Evolutionary conservation across 1,284 basidiomycete genomes (phyloP).

Genomic region (Sporisorium exsertum): DNA sequence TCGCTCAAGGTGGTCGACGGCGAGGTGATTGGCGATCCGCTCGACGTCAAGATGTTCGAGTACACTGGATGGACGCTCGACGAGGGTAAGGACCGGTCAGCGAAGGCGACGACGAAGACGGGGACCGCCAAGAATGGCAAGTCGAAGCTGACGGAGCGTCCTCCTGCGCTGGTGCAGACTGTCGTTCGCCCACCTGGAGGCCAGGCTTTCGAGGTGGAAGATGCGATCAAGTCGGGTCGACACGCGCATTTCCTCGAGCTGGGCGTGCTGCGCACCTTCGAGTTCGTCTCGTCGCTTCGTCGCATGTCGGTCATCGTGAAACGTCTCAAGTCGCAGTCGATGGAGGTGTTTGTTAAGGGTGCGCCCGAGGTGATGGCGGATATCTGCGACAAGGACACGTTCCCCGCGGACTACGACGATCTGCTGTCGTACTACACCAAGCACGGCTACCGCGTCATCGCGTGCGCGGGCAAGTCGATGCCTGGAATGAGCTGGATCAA

Average conservation of each 20-base stretch:
- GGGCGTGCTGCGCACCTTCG: slow-evolving; percentile 94
- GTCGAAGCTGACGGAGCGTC: slow-evolving; percentile 75
- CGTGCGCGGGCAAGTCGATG: slow-evolving; percentile 95
- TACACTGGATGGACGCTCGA: slow-evolving; percentile 97
- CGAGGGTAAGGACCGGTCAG: slow-evolving; percentile 74
- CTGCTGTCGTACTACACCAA: slow-evolving; percentile 96
- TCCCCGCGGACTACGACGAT: slow-evolving; percentile 94
- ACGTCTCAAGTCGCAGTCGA: slow-evolving; percentile 88
- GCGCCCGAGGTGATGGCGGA: slow-evolving; percentile 97
- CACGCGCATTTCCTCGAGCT: slow-evolving; percentile 92
- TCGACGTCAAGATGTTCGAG: slow-evolving; percentile 89
- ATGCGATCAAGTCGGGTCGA: slow-evolving; percentile 84
- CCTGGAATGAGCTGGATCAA: slow-evolving; percentile 95
- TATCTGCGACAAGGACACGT: slow-evolving; percentile 75
- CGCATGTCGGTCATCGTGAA: slow-evolving; percentile 99
- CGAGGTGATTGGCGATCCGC: slow-evolving; percentile 90
- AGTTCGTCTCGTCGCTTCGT: slow-evolving; percentile 92
- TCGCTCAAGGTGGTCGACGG: slow-evolving; percentile 92
- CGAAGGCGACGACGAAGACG: slow-evolving; percentile 55
- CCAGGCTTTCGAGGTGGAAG: slow-evolving; percentile 87
- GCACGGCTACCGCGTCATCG: slow-evolving; percentile 97
- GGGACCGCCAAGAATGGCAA: slow-evolving; percentile 65
- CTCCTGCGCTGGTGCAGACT: slow-evolving; percentile 92
- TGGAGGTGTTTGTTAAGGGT: slow-evolving; percentile 99
- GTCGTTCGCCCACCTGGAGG: slow-evolving; percentile 95